Percentiles rank a stretch among this genome's conserved stretches.
Evolutionary conservation across 768 basidiomycete species (phyloP).

Genomic region (Strobilomyces confusus): DNA sequence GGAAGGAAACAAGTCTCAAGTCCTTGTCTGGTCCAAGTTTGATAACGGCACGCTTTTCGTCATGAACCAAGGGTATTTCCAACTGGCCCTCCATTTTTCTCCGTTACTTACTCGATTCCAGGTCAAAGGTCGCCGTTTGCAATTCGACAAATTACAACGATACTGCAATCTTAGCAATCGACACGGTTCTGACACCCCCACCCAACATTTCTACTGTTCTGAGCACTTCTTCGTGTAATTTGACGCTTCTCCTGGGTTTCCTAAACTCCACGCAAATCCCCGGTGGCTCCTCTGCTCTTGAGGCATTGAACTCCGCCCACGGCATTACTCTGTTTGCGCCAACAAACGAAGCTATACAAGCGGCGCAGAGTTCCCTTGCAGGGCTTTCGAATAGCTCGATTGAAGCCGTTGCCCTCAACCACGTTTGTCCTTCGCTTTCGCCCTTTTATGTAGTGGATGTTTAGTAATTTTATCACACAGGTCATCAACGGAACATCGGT

Average conservation of each 20-base stretch:
- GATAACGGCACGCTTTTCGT: conserved; percentile 39
- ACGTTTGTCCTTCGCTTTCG: conserved; percentile 37
- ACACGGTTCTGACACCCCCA: conserved; percentile 52
- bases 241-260: conserved; percentile 30
- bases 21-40: conserved; percentile 43
- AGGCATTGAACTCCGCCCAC: conserved; percentile 32
- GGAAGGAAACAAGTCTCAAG: conserved; percentile 57
- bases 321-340: conserved; percentile 73
- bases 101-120: conserved; percentile 6
- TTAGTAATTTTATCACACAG: conserved; percentile 25
- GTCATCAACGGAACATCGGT: conserved; percentile 64
- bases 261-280: conserved; percentile 19
- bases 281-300: conserved; percentile 23
- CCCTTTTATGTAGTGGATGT: not conserved
- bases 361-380: conserved; percentile 32
- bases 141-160: conserved; percentile 37
- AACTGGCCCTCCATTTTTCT: not conserved
- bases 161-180: conserved; percentile 46
- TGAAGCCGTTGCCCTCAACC: conserved; percentile 49
- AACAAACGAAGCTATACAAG: conserved; percentile 44
- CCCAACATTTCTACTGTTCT: conserved; percentile 42
- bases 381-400: conserved; percentile 44
- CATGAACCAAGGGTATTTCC: conserved; percentile 46
- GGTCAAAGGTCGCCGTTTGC: conserved; percentile 34
- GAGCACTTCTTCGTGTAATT: conserved; percentile 34